These are phyloP conservation scores for Artomyces pyxidatus DNA, from an alignment of 768 basidiomycete genomes.

Conservation along the genomic window DNA sequence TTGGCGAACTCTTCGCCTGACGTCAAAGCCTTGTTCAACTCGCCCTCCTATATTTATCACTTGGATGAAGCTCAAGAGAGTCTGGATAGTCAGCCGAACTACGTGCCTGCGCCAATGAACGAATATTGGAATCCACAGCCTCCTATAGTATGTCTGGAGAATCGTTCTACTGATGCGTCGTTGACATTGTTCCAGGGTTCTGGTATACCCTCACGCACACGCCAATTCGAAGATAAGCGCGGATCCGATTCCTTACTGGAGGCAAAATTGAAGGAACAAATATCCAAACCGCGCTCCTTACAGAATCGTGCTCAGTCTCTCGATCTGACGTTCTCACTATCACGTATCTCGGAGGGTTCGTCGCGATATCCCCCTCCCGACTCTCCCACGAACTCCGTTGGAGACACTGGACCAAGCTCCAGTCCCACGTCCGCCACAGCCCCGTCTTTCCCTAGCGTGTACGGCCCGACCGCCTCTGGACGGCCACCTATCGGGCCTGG, in stretches of 20 bases:
- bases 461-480: constrained; percentile 50
- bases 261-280: constrained; percentile 74
- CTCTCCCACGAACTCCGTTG: constrained; percentile 72
- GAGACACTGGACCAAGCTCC: constrained; percentile 67
- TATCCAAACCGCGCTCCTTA: constrained; percentile 69
- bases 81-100: constrained; percentile 45
- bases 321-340: constrained; percentile 77
- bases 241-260: constrained; percentile 81
- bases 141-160: constrained; percentile 53
- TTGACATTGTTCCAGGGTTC: constrained; percentile 43
- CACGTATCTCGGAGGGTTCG: constrained; percentile 66
- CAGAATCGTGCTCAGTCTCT: constrained; percentile 86
- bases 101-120: constrained; percentile 42
- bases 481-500: constrained; percentile 26
- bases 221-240: constrained; percentile 69
- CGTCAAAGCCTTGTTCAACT: constrained; percentile 86
- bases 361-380: constrained; percentile 61
- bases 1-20: constrained; percentile 88
- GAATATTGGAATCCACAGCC: constrained; percentile 76
- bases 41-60: constrained; percentile 76
- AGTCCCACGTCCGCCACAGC: constrained; percentile 74
- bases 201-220: constrained; percentile 57
- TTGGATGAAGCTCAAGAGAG: constrained; percentile 60
- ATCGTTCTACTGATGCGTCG: too few relatives aligned
- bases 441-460: constrained; percentile 81